Conservation (phyloP, 331 rosid species). For the Malus hybrid region DNA sequence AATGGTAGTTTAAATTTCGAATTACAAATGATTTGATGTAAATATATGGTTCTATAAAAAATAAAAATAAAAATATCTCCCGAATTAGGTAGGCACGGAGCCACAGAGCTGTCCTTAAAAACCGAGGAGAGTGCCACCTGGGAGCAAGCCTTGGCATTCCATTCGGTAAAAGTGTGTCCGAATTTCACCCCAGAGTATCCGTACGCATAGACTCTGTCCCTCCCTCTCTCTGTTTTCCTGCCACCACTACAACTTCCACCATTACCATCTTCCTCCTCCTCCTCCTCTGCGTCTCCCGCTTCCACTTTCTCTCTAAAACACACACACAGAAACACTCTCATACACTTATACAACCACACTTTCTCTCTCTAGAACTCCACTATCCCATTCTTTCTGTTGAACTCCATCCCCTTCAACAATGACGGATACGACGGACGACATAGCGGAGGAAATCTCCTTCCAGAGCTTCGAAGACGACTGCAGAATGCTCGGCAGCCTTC, state of each 20-base stretch:
- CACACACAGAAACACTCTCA: background rate
- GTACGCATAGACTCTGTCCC: background rate
- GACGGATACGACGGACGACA: conserved; percentile 92
- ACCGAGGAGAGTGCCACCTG: conserved; percentile 40
- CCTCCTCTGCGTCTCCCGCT: background rate
- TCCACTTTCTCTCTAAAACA: background rate
- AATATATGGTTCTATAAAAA: too few relatives aligned
- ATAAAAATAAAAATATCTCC: too few relatives aligned
- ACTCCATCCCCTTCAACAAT: conserved; percentile 12
- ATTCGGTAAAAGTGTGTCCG: conserved; percentile 9
- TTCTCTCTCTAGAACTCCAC: background rate
- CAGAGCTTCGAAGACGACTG: conserved; percentile 91
- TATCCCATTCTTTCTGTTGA: too few relatives aligned
- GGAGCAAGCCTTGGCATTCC: background rate
- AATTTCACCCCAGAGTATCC: background rate
- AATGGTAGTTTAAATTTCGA: too few relatives aligned
- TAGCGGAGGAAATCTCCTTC: conserved; percentile 88
- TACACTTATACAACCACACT: background rate
- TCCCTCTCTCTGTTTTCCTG: background rate
- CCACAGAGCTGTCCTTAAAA: background rate
- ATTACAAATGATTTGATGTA: too few relatives aligned
- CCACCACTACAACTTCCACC: background rate
- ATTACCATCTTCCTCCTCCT: background rate
- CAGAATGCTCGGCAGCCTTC: conserved; percentile 66
- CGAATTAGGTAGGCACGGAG: conserved; percentile 7